A percentile compares a stretch with the other conserved stretches of the same genome.
These are phyloP conservation scores for Cystofilobasidium macerans DNA, from an alignment of 768 basidiomycete species.

Conservation along the genomic window DNA sequence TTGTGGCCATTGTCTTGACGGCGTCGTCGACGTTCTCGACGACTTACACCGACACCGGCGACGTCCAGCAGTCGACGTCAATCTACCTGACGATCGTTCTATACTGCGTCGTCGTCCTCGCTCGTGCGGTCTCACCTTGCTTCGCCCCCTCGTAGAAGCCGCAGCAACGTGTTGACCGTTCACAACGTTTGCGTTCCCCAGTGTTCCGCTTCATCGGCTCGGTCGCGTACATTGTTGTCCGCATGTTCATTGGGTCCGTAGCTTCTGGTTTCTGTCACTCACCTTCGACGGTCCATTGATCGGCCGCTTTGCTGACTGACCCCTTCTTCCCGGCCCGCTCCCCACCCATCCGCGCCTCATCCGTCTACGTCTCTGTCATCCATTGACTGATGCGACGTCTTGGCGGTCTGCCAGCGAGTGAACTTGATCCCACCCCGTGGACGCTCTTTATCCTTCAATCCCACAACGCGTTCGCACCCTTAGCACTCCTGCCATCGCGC, in stretches of 20 bases:
- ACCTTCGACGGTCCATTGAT: neutral
- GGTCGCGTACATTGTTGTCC: slow-evolving; percentile 67
- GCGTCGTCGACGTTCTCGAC: slow-evolving; percentile 20
- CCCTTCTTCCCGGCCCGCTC: neutral
- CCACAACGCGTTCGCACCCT: too few relatives aligned
- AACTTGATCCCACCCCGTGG: too few relatives aligned
- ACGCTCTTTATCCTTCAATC: too few relatives aligned
- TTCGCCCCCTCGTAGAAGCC: neutral
- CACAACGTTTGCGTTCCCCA: slow-evolving; percentile 33
- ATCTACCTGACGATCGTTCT: slow-evolving; percentile 84
- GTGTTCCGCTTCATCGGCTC: slow-evolving; percentile 78
- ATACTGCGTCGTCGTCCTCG: slow-evolving; percentile 76
- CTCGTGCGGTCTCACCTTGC: slow-evolving; percentile 45
- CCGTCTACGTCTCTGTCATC: too few relatives aligned
- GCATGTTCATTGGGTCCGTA: slow-evolving; percentile 61
- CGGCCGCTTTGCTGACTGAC: neutral
- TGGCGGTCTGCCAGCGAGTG: too few relatives aligned
- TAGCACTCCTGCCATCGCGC: too few relatives aligned
- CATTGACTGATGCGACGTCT: too few relatives aligned
- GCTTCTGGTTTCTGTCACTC: neutral
- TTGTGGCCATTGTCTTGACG: slow-evolving; percentile 30
- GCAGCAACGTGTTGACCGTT: slow-evolving; percentile 3
- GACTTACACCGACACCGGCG: neutral
- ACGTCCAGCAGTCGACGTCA: slow-evolving; percentile 30
- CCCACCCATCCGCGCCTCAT: too few relatives aligned